Percentiles rank a stretch among this genome's conserved stretches.
phyloP scores from a whole-genome alignment of 345 rosid species.

The Tarenaya hassleriana region DNA sequence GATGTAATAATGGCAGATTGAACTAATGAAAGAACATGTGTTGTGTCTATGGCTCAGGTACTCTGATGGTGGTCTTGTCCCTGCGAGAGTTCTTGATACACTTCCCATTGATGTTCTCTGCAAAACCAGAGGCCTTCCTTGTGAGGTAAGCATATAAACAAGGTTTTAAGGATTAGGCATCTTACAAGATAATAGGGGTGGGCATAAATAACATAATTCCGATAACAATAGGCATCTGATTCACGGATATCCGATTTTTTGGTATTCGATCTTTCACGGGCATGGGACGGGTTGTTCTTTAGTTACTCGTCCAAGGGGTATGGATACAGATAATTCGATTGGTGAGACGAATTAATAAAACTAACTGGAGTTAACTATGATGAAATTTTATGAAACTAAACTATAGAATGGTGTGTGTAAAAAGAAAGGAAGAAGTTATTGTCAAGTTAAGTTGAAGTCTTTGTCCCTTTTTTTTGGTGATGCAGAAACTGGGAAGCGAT shows the following conservation, averaged over 20 bases:
- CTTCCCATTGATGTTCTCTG: conserved; percentile 51
- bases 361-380: conserved; percentile 4
- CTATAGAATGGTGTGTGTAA: neutral
- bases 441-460: too few species aligned
- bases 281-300: too few species aligned
- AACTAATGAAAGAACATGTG: conserved; percentile 1
- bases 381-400: neutral
- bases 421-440: too few species aligned
- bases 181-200: too few species aligned
- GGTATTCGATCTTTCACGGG: too few species aligned
- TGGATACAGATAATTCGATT: too few species aligned
- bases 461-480: conserved; percentile 1
- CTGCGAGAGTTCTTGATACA: conserved; percentile 68
- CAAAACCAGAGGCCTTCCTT: conserved; percentile 65
- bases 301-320: too few species aligned
- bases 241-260: too few species aligned
- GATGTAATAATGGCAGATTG: neutral
- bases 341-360: too few species aligned
- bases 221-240: too few species aligned
- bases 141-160: conserved; percentile 39
- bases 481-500: conserved; percentile 71
- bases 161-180: neutral
- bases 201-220: too few species aligned
- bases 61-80: conserved; percentile 47
- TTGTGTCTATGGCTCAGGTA: conserved; percentile 40